Base-by-base conservation (phyloP, 805 yeast species). In the Candida maesae region DNA sequence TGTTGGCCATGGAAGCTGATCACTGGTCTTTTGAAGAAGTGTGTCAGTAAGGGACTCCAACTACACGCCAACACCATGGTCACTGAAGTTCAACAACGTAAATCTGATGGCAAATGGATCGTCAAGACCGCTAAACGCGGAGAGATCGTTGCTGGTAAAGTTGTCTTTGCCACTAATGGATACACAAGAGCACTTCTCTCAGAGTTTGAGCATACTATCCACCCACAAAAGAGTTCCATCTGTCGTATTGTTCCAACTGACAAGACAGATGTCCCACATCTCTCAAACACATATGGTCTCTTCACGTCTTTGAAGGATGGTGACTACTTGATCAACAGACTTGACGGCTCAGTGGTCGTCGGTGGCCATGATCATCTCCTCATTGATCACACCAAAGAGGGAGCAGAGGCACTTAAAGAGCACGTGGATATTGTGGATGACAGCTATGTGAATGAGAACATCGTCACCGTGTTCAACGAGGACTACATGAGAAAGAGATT, bases 1-100 rank as follows among this genome's bases (percentile, higher is more conserved):
- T 52, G 71, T 35, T 70, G 74, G 64, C 73, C 76, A 3, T 68
- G 72, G 51, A 66, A 65, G 46, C 51, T 73, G 2, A 59, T 68
- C 34, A 52, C 58, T 4, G 52, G 57, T 2, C 38, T 72, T 2
- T 47, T 71, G 35, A 58, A 59, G 45, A 50, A 49, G 15, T 49
- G 59, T 20, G 50, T 70, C 4, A 44, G 47, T 12, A 53, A 55
- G 18, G 71, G 70, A n/a, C 49, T 70, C 28, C 62, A 68, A 36
- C 44, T 72, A 25, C 72, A 71, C 41, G 60, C 77, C 2, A 60
- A 70, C 42, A 70, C 76, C 1, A 56, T 61, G 2, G 76, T 66
- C 5, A 50, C 52, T 1, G 44, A 52, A 5, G 60, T 67, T 13
- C 38, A 33, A 10, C 42, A 46, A 19, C n/a, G n/a, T n/a, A 33